Evolutionary conservation across 2,329 filamentous ascomycete species (phyloP), one percentile per base, ranked within the genome.

Genomic region (Trichoderma sp.): DNA sequence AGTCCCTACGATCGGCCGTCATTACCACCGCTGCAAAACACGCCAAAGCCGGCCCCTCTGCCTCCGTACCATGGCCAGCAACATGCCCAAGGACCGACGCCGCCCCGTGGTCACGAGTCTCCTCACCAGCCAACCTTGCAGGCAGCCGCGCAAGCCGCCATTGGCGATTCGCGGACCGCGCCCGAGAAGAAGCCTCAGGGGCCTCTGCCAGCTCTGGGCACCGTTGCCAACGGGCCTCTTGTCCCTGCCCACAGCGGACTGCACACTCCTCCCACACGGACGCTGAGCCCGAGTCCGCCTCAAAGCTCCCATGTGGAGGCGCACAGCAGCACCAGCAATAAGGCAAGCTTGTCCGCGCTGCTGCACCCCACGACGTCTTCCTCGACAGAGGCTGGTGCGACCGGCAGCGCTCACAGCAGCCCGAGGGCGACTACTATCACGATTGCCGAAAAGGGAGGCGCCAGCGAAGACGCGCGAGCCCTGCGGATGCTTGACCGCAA

Each of bases 401-500:
- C 69, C 55, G 75, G 75, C 68, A 81, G 81, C 69, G 79, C 77
- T 7, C 73, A 73, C 68, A 85, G 81, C 69, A 78, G 74, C 60
- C 74, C 75, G 7, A 73, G 75, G 58, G 66, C 71, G 21, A 71
- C 66, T 43, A 72, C 67, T 24, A 59, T 71, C 17, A 71, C 70
- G 19, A 68, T 69, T 5, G 62, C 73, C 9, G 76, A 78, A 56
- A 74, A 75, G 66, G 70, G 72, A 28, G 83, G 81, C 5, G 86
- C 85, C 56, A 78, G 82, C 19, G 88, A 91, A 73, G 89, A 91
- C 69, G 83, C 83, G 67, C 81, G 88, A 69, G 88, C 88, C 1
- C 75, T 91, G 52, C 82, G 86, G 68, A 87, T 90, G 72, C 78
- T 92, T 57, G 86, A 92, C 74, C 80, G 82, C 68, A 85, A 84